Conservation (phyloP, 371 early-diverging fungal genomes). For the Rhizomucor pusillus region DNA sequence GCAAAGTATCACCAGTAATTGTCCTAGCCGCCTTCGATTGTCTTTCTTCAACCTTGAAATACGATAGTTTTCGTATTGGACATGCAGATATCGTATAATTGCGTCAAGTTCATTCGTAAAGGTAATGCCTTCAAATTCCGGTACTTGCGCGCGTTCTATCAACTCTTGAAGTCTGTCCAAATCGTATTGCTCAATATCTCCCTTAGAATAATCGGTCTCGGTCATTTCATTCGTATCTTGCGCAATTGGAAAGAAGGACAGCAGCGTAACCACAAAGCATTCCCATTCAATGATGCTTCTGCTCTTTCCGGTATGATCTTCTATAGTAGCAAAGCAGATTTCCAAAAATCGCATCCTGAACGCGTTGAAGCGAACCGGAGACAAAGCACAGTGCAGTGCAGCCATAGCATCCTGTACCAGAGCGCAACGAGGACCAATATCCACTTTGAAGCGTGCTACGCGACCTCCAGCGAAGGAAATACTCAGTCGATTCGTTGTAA, state of each 20-base stretch:
- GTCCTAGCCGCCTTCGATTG: constrained; percentile 28
- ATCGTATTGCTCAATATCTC: constrained; percentile 12
- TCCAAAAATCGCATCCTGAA: background rate
- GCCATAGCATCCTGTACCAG: constrained; percentile 7
- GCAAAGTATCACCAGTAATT: constrained; percentile 47
- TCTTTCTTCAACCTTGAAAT: constrained; percentile 35
- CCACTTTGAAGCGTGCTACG: background rate
- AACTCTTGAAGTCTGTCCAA: background rate
- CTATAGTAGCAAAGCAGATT: background rate
- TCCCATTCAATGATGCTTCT: constrained; percentile 48
- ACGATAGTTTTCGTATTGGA: constrained; percentile 64
- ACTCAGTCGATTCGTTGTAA: constrained; percentile 1
- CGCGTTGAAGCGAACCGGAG: background rate
- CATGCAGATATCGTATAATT: constrained; percentile 53
- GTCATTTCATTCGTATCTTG: background rate
- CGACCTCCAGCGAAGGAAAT: background rate
- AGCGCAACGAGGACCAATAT: background rate
- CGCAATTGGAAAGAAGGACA: constrained; percentile 46
- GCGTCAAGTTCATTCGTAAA: constrained; percentile 18
- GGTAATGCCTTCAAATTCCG: background rate
- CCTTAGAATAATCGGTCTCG: constrained; percentile 10
- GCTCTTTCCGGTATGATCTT: background rate
- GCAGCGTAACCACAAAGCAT: constrained; percentile 44
- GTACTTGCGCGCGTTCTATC: too few relatives aligned
- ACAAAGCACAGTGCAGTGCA: constrained; percentile 5